Evolutionary conservation across 306 rosid species (phyloP).

Genomic region (Sphenostylis stenocarpa): DNA sequence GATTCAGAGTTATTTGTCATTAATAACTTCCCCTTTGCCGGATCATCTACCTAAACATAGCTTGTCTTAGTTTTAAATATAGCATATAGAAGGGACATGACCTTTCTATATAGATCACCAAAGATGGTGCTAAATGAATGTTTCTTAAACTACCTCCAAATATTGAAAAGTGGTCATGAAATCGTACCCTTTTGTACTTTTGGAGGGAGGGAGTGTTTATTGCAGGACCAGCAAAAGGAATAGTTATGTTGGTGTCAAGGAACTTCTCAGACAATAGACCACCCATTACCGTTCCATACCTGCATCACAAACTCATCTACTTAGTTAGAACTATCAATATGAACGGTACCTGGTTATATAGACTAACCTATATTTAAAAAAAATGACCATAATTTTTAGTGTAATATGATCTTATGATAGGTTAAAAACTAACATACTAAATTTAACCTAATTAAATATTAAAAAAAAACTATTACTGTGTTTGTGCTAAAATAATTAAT

Average conservation of each 20-base stretch:
- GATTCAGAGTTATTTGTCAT: not conserved
- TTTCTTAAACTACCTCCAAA: slow-evolving; percentile 13
- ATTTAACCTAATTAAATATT: too few relatives aligned
- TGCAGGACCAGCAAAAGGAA: slow-evolving; percentile 89
- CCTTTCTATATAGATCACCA: not conserved
- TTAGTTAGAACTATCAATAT: too few relatives aligned
- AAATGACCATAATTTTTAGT: too few relatives aligned
- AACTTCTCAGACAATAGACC: slow-evolving; percentile 93
- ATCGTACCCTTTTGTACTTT: slow-evolving; percentile 84
- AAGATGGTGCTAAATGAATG: slow-evolving; percentile 7
- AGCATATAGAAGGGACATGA: slow-evolving; percentile 4
- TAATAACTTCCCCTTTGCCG: not conserved
- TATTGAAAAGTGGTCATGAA: slow-evolving; percentile 16
- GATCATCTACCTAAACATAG: not conserved
- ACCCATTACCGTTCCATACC: slow-evolving; percentile 96
- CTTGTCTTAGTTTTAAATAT: not conserved
- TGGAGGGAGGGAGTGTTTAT: slow-evolving; percentile 93
- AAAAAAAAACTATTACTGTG: too few relatives aligned
- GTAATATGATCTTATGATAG: too few relatives aligned
- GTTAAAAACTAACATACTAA: too few relatives aligned
- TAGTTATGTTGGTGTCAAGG: slow-evolving; percentile 77
- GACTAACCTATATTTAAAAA: too few relatives aligned
- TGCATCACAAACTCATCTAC: slow-evolving; percentile 45
- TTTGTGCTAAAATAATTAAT: too few relatives aligned
- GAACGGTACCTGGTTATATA: too few relatives aligned